Evolutionary conservation across 805 yeast genomes (phyloP).

Genomic region (Ogataea trehaloabstinens): DNA sequence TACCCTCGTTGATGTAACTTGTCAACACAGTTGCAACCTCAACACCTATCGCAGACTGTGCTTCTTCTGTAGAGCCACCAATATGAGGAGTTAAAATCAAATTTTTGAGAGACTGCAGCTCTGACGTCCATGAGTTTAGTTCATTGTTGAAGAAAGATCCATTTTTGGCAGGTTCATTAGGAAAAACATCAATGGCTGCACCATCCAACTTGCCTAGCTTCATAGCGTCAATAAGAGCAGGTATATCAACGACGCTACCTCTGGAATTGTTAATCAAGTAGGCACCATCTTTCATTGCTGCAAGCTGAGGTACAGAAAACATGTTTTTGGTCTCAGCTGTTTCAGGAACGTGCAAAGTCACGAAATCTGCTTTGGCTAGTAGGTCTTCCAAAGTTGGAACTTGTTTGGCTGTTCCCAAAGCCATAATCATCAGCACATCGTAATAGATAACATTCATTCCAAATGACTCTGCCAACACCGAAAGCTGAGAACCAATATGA

Average conservation of each 20-base stretch:
- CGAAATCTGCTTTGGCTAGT: conserved; percentile 78
- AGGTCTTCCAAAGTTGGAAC: conserved; percentile 82
- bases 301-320: conserved; percentile 86
- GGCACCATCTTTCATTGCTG: conserved; percentile 95
- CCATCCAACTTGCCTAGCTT: conserved; percentile 94
- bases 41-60: conserved; percentile 95
- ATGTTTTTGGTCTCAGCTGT: conserved; percentile 88
- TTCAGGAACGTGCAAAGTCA: conserved; percentile 92
- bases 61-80: conserved; percentile 99
- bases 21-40: conserved; percentile 87
- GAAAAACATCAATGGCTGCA: conserved; percentile 95
- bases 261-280: conserved; percentile 94
- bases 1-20: conserved; percentile 94
- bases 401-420: conserved; percentile 95
- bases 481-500: conserved; percentile 95
- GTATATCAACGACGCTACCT: conserved; percentile 96
- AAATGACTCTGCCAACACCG: conserved; percentile 95
- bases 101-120: conserved; percentile 78
- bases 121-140: conserved; percentile 81
- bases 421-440: conserved; percentile 90
- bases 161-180: conserved; percentile 95
- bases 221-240: conserved; percentile 88
- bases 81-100: conserved; percentile 94
- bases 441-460: conserved; percentile 96
- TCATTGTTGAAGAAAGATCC: conserved; percentile 77